A percentile compares a stretch with the other conserved stretches of the same genome.
Conservation (phyloP, 129 eudicot species). For the Pittosporum tobira region DNA sequence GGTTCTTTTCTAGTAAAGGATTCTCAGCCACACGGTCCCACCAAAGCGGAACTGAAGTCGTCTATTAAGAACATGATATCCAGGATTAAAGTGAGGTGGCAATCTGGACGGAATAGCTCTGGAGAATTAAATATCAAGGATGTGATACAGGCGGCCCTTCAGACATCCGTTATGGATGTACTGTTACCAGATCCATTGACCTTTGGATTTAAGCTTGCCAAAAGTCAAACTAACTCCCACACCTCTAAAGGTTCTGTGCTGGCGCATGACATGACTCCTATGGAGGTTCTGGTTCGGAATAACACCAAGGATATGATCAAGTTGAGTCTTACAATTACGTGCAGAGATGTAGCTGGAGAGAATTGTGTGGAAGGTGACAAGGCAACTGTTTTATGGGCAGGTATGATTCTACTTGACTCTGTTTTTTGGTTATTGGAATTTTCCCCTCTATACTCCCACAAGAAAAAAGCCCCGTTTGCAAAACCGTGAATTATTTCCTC, state of each 20-base stretch:
- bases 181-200: constrained; percentile 92
- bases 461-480: too few species aligned
- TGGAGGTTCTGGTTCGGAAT: constrained; percentile 92
- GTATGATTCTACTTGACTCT: constrained; percentile 26
- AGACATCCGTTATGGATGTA: constrained; percentile 91
- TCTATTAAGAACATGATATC: constrained; percentile 79
- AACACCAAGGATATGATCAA: constrained; percentile 74
- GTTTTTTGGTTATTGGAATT: too few species aligned
- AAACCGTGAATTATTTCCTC: too few species aligned
- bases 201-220: constrained; percentile 73
- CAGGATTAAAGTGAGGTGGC: constrained; percentile 89
- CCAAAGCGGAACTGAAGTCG: constrained; percentile 75
- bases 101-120: constrained; percentile 88
- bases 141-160: constrained; percentile 88
- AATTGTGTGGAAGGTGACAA: constrained; percentile 80
- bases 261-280: constrained; percentile 81
- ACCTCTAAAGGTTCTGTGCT: constrained; percentile 32
- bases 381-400: constrained; percentile 89
- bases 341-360: constrained; percentile 93
- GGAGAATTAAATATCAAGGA: constrained; percentile 91
- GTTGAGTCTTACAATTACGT: constrained; percentile 63
- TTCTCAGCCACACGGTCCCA: constrained; percentile 30
- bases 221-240: constrained; percentile 15
- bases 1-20: constrained; percentile 57
- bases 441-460: too few species aligned